Percentiles rank a stretch among this genome's conserved stretches.
Evolutionary conservation across 495 filamentous ascomycete species (phyloP).

Genomic region (Penicillium psychrofluorescens): DNA sequence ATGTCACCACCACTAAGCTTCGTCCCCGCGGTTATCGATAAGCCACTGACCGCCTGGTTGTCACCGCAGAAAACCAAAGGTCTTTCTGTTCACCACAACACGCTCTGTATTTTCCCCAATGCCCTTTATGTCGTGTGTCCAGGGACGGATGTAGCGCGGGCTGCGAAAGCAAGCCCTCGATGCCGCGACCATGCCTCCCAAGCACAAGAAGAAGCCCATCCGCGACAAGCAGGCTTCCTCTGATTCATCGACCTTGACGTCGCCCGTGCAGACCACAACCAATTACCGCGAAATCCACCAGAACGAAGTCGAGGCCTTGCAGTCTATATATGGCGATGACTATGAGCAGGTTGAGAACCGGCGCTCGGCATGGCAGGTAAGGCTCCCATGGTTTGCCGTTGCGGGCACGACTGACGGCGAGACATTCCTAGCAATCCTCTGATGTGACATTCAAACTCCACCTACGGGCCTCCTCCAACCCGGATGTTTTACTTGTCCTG

Average conservation of each 20-base stretch:
- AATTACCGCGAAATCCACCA: conserved; percentile 80
- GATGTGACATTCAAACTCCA: conserved; percentile 75
- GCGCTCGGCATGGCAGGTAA: conserved; percentile 80
- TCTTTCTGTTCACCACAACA: conserved; percentile 1
- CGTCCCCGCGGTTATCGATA: conserved; percentile 5
- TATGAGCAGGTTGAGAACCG: conserved; percentile 66
- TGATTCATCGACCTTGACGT: conserved; percentile 19
- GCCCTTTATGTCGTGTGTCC: conserved; percentile 9
- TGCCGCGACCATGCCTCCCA: conserved; percentile 45
- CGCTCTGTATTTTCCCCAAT: not conserved
- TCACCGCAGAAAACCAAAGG: conserved; percentile 4
- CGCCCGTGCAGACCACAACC: conserved; percentile 32
- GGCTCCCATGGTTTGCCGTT: conserved; percentile 4
- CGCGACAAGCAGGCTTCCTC: conserved; percentile 24
- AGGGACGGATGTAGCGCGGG: conserved; percentile 23
- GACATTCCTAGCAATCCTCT: conserved; percentile 52
- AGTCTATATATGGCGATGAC: conserved; percentile 90
- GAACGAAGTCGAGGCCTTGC: conserved; percentile 79
- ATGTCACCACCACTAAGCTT: no score
- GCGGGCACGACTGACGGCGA: not conserved
- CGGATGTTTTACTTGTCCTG: conserved; percentile 55
- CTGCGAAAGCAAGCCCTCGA: conserved; percentile 13
- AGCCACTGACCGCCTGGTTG: conserved; percentile 21
- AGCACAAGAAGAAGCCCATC: conserved; percentile 36
- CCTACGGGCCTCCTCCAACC: conserved; percentile 63